Base-by-base conservation (phyloP, 805 yeast species). In the Cyberlindnera mrakii region DNA sequence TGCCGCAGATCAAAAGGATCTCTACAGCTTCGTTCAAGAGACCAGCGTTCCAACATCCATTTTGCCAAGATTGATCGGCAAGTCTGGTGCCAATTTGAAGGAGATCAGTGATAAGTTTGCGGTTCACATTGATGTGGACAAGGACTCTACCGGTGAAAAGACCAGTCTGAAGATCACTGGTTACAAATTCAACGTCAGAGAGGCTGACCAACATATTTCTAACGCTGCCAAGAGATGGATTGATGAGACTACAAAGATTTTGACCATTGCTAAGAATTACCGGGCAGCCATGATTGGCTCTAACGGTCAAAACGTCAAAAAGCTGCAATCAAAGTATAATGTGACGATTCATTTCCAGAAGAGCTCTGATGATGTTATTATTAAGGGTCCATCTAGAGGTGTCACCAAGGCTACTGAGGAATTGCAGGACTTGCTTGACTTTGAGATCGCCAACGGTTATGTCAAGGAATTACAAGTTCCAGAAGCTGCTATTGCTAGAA, bases 301-400 rank as follows among this genome's bases (percentile, higher is more conserved):
- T 17, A 77, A 76, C 52, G 96, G 96, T 57, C 68, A 76, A 45
- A 84, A 85, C 60, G 86, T 86, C 52, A 80, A 80, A 59, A 83
- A 95, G 62, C 73, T 93, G 60, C 91, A 85, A 63, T 90, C 86
- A 45, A 88, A 87, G 65, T 91, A 93, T 69, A 77, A 75, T 49
- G 97, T 91, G 33, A 71, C 71, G 48, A 84, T 93, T 55, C 71
- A 77, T 55, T 88, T 93, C 72, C 95, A 95, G 30, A 64, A 74
- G 49, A 59, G 65, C 33, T 70, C 69, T 32, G 71, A 69, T 44
- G 93, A 85, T 53, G 80, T 84, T 34, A 70, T 75, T 34, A 75
- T 91, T 45, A 80, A 81, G 57, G 97, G 97, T 43, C 95, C 97
- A 39, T 85, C 97, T 20, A 83, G 82, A 64, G 93, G 91, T 53